phyloP scores from a whole-genome alignment of 768 basidiomycete genomes.

The Boletus subparvulus region DNA sequence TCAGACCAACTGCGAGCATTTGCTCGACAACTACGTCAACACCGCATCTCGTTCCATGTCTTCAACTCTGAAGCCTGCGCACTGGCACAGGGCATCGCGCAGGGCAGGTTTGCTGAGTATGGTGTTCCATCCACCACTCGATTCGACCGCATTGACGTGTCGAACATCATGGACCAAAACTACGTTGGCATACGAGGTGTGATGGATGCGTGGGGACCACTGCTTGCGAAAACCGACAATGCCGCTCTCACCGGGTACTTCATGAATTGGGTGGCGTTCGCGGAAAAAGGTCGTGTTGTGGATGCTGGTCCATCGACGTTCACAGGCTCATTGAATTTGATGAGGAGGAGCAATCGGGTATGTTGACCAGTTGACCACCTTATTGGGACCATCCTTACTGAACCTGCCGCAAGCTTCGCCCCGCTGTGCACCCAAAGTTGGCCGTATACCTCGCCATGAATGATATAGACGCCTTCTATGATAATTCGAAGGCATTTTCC shows the following conservation, averaged over 20 bases:
- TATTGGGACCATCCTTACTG: neutral
- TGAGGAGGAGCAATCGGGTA: slow-evolving; percentile 20
- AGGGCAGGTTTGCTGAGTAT: slow-evolving; percentile 12
- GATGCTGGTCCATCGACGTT: slow-evolving; percentile 2
- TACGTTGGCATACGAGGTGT: slow-evolving; percentile 40
- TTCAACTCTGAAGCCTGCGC: slow-evolving; percentile 38
- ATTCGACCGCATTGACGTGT: slow-evolving; percentile 51
- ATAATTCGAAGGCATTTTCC: slow-evolving; percentile 38
- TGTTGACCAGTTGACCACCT: neutral
- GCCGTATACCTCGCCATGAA: slow-evolving; percentile 7
- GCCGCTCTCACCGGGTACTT: slow-evolving; percentile 43
- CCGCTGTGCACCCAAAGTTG: neutral
- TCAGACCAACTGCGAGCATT: slow-evolving; percentile 41
- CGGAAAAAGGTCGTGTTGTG: neutral
- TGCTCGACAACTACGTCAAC: slow-evolving; percentile 33
- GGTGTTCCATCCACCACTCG: slow-evolving; percentile 24
- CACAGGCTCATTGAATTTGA: slow-evolving; percentile 1
- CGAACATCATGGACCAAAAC: slow-evolving; percentile 45
- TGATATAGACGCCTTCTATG: slow-evolving; percentile 30
- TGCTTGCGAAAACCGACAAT: slow-evolving; percentile 32
- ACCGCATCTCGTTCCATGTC: slow-evolving; percentile 36
- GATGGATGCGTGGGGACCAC: slow-evolving; percentile 37
- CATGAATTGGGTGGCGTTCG: slow-evolving; percentile 45
- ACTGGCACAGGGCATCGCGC: slow-evolving; percentile 39
- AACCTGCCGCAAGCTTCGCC: slow-evolving; percentile 12